A percentile compares a stretch with the other conserved stretches of the same genome.
Conservation (phyloP, 257 asterid genomes). For the Solanum tarapatanum region DNA sequence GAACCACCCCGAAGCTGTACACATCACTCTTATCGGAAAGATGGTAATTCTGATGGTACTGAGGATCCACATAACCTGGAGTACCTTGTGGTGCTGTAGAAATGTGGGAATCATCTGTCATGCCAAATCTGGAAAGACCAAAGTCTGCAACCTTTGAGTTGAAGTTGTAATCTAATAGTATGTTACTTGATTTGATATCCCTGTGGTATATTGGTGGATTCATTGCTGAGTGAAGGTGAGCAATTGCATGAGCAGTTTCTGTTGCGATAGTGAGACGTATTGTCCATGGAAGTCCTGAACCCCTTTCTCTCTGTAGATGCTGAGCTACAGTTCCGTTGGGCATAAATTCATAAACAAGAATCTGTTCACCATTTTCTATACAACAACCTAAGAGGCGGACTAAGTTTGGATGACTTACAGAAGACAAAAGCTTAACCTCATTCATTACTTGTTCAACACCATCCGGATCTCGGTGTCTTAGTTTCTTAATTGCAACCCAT, state of each 20-base stretch:
- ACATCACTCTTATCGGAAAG: slow-evolving; percentile 93
- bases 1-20: slow-evolving; percentile 93
- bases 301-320: slow-evolving; percentile 68
- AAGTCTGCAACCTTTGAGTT: slow-evolving; percentile 85
- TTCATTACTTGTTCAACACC: slow-evolving; percentile 76
- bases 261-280: slow-evolving; percentile 78
- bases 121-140: slow-evolving; percentile 81
- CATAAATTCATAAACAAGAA: slow-evolving; percentile 86
- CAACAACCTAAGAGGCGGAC: slow-evolving; percentile 90
- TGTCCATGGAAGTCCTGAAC: slow-evolving; percentile 70
- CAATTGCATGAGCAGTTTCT: slow-evolving; percentile 73
- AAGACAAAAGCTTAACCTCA: slow-evolving; percentile 76
- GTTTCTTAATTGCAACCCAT: slow-evolving; percentile 68
- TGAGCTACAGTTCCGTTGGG: slow-evolving; percentile 79
- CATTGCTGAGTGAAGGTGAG: slow-evolving; percentile 70
- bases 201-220: slow-evolving; percentile 90
- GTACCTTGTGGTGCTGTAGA: slow-evolving; percentile 98
- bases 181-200: slow-evolving; percentile 83
- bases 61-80: slow-evolving; percentile 92
- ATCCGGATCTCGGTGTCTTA: slow-evolving; percentile 54
- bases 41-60: slow-evolving; percentile 88
- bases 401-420: slow-evolving; percentile 82
- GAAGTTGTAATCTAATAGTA: slow-evolving; percentile 60
- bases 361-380: slow-evolving; percentile 77
- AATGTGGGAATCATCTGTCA: slow-evolving; percentile 83